Percentiles rank a stretch among this genome's conserved stretches.
Evolutionary conservation across 177 flowering plant species (phyloP).

Genomic region (Telopea speciosissima): DNA sequence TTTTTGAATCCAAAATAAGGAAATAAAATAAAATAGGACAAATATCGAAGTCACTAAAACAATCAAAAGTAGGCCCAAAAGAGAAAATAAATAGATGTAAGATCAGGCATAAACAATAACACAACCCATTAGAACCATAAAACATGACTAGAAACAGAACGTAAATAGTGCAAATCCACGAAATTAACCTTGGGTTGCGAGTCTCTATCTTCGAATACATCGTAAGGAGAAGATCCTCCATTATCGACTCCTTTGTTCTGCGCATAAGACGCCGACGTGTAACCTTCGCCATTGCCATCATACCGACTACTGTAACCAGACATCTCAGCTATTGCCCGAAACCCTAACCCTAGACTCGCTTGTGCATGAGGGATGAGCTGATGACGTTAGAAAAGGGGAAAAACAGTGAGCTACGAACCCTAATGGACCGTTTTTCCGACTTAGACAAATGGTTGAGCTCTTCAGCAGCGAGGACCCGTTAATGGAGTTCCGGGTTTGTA

Average conservation of each 20-base stretch:
- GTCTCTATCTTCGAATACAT: conserved; percentile 35
- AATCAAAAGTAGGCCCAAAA: too few species aligned
- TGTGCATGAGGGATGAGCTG: neutral
- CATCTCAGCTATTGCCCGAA: conserved; percentile 11
- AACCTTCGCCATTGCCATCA: conserved; percentile 13
- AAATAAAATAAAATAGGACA: too few species aligned
- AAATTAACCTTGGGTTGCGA: conserved; percentile 30
- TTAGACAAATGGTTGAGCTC: too few species aligned
- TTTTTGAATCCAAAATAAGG: too few species aligned
- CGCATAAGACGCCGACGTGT: neutral
- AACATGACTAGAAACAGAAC: neutral
- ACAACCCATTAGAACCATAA: too few species aligned
- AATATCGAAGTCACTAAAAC: too few species aligned
- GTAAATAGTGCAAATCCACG: neutral
- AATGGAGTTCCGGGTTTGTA: too few species aligned
- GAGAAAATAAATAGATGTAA: neutral
- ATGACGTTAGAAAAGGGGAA: neutral
- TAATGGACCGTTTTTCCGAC: neutral
- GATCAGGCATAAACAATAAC: too few species aligned
- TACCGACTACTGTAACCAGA: conserved; percentile 14
- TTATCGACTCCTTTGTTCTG: conserved; percentile 17
- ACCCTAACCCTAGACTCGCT: conserved; percentile 10
- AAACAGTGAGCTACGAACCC: neutral
- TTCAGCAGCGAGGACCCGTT: too few species aligned
- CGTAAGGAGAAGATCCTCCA: conserved; percentile 36